Evolutionary conservation across 2,329 filamentous ascomycete genomes (phyloP), one percentile per base, ranked within the genome.

Genomic region (Epichloe hybrida): DNA sequence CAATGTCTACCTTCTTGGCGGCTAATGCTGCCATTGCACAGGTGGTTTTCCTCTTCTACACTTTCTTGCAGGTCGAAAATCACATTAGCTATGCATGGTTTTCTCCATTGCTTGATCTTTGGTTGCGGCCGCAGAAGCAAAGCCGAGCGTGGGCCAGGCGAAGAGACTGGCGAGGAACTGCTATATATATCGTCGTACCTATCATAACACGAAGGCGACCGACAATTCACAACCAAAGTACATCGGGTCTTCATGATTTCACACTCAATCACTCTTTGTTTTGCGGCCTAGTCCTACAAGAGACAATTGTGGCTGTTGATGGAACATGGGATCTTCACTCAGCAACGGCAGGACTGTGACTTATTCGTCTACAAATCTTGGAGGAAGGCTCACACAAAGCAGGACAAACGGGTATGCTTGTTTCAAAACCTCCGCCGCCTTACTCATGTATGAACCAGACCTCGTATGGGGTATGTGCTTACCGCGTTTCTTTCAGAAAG

Each of bases 341-440:
- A 49, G 50, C 34, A 52, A 49, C n/a, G 7, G 31, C 31, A 8
- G 42, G 12, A 15, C 3, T n/a, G 12, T n/a, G 42, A 15, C 36
- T 9, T 42, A 46, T 42, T 21, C 45, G 43, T 17, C 23, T 48
- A 13, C 15, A 6, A 43, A 43, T 44, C 50, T 48, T 48, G 48
- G 52, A 31, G n/a, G 50, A 17, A 53, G 48, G 1, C 58, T 70
- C 15, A 37, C 58, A 5, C 69, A 72, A 52, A 46, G 52, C 11
- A 60, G 58, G 49, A 72, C 68, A 15, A 72, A 72, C 41, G 69
- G 68, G 69, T 70, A 61, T 5, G 59, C 17, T n/a, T 9, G 27
- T 17, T 17, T 44, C 13, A 43, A 2, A 27, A 8, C 8, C 15
- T 40, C 20, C 23, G n/a, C n/a, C 12, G 15, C 15, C n/a, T 13